Percentiles rank a stretch among this genome's conserved stretches.
Evolutionary conservation across 176 grass and related monocot genomes (phyloP).

Genomic region (Miscanthus lutarioriparius): DNA sequence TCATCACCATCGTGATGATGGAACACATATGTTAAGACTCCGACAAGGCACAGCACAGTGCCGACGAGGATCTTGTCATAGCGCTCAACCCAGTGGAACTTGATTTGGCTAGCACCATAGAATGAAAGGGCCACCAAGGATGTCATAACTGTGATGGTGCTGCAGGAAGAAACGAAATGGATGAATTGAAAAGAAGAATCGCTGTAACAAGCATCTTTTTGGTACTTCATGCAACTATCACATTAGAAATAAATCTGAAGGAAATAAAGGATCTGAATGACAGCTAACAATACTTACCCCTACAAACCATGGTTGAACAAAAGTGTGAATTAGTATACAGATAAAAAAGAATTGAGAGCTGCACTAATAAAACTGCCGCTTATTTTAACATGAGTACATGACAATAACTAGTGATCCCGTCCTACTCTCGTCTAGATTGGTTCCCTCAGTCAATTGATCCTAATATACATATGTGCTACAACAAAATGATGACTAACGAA

Average conservation of each 20-base stretch:
- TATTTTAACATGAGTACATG: background rate
- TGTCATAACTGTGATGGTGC: constrained; percentile 97
- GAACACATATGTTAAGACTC: constrained; percentile 77
- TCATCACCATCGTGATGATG: constrained; percentile 76
- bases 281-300: background rate
- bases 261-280: background rate
- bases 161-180: constrained; percentile 37
- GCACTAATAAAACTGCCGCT: background rate
- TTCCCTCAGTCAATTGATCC: background rate
- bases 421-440: background rate
- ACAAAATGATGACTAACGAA: background rate
- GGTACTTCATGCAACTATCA: background rate
- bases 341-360: background rate
- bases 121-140: constrained; percentile 92
- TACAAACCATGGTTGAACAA: background rate
- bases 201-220: background rate
- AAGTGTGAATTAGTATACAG: background rate
- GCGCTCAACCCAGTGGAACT: constrained; percentile 97
- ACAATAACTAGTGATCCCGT: background rate
- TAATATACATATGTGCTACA: background rate
- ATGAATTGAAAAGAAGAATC: background rate
- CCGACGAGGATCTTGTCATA: constrained; percentile 94
- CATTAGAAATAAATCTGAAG: background rate
- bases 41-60: constrained; percentile 76
- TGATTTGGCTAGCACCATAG: constrained; percentile 92